Evolutionary conservation across 306 rosid species (phyloP).

Genomic region (Glycine latifolia): DNA sequence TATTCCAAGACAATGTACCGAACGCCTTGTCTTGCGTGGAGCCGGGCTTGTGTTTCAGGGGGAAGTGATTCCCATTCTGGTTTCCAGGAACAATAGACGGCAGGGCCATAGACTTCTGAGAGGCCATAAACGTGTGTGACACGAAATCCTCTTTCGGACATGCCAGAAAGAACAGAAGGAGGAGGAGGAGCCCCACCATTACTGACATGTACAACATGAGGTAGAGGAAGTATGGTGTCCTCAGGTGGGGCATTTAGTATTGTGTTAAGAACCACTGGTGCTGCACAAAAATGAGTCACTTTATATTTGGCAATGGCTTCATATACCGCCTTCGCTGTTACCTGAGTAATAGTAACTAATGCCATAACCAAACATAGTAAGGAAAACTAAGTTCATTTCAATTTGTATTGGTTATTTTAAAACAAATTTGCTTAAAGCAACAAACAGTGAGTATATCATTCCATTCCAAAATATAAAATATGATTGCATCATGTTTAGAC

Average conservation of each 20-base stretch:
- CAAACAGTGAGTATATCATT: too few species aligned
- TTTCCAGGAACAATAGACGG: constrained; percentile 85
- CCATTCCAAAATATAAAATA: background rate
- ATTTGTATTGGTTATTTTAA: too few species aligned
- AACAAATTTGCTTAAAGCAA: too few species aligned
- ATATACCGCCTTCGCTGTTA: constrained; percentile 75
- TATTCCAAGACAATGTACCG: constrained; percentile 76
- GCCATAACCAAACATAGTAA: too few species aligned
- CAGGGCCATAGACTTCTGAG: constrained; percentile 87
- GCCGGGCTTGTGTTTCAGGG: constrained; percentile 61
- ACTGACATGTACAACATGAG: constrained; percentile 73
- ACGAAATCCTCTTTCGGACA: constrained; percentile 77
- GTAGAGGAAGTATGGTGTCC: constrained; percentile 82
- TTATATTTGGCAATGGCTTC: constrained; percentile 75
- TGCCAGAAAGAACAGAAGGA: constrained; percentile 72
- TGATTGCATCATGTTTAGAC: constrained; percentile 1
- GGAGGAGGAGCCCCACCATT: constrained; percentile 98
- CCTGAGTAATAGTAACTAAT: constrained; percentile 12
- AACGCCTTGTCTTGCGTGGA: constrained; percentile 89
- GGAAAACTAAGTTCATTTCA: too few species aligned
- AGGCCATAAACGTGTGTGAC: constrained; percentile 89
- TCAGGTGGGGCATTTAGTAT: constrained; percentile 74
- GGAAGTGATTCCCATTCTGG: constrained; percentile 91
- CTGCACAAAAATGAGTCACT: constrained; percentile 92
- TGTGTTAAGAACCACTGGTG: constrained; percentile 88